Percentiles rank a stretch among this genome's conserved stretches.
Evolutionary conservation across 2,329 filamentous ascomycete genomes (phyloP).

Genomic region (Cytospora paraplurivora): DNA sequence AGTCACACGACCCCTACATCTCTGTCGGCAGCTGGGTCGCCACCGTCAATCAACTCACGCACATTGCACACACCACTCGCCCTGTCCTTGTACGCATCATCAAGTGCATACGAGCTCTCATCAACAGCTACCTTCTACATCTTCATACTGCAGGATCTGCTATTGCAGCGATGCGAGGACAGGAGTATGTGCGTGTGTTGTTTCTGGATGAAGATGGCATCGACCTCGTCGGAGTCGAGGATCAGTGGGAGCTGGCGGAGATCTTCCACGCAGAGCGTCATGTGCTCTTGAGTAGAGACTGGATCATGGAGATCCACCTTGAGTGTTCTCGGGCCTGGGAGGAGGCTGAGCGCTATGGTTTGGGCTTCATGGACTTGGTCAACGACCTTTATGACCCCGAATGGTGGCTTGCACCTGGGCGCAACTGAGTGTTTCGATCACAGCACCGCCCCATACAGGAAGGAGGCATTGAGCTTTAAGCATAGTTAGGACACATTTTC

Average conservation of each 20-base stretch:
- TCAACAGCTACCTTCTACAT: neutral
- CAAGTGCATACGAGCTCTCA: accelerated
- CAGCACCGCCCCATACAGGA: too few relatives aligned
- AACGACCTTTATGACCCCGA: too few relatives aligned
- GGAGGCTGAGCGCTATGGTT: neutral
- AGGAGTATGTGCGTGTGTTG: too few relatives aligned
- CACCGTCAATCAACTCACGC: neutral
- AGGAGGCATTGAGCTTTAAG: too few relatives aligned
- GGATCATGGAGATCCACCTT: neutral
- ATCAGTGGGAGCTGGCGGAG: neutral
- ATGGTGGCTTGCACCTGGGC: too few relatives aligned
- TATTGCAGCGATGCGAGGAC: neutral
- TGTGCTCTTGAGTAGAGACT: neutral
- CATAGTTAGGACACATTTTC: neutral
- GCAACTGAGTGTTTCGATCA: too few relatives aligned
- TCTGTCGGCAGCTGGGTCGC: neutral
- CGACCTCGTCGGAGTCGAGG: neutral
- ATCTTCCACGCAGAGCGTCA: neutral
- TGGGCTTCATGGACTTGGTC: neutral
- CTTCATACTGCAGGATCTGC: neutral
- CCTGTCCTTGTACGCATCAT: neutral
- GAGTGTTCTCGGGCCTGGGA: neutral
- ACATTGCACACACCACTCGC: neutral
- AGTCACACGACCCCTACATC: neutral
- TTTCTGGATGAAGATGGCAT: too few relatives aligned